Evolutionary conservation across 805 yeast genomes (phyloP).

Genomic region (Yamadazyma paraphyllophila): DNA sequence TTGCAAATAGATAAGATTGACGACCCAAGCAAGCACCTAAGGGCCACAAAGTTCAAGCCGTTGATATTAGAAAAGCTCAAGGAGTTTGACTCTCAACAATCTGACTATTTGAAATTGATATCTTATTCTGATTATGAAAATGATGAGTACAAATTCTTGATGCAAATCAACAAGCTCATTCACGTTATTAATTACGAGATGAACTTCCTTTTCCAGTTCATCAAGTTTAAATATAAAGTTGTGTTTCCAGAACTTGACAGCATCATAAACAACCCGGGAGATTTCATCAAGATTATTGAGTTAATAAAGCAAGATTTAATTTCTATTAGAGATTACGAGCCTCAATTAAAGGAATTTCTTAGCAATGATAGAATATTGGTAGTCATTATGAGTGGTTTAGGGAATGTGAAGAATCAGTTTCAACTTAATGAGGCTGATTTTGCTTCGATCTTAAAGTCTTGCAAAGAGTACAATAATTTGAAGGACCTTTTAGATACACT

Average conservation of each 20-base stretch:
- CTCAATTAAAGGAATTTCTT: conserved; percentile 41
- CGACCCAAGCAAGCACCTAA: conserved; percentile 22
- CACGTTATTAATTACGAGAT: conserved; percentile 58
- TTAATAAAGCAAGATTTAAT: conserved; percentile 50
- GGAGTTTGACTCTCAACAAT: conserved; percentile 21
- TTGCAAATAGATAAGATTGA: conserved; percentile 19
- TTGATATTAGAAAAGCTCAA: conserved; percentile 20
- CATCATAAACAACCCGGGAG: conserved; percentile 58
- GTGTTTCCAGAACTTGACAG: conserved; percentile 72
- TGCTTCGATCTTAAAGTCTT: conserved; percentile 39
- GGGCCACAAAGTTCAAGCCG: conserved; percentile 23
- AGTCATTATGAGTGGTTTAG: conserved; percentile 67
- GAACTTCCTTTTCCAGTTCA: conserved; percentile 43
- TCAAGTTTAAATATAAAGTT: conserved; percentile 52
- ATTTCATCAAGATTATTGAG: conserved; percentile 54
- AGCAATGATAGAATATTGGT: conserved; percentile 68
- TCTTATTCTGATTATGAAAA: conserved; percentile 26
- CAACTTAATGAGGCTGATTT: conserved; percentile 29
- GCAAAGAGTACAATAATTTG: conserved; percentile 48
- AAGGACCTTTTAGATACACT: conserved; percentile 43
- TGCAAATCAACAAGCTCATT: conserved; percentile 53
- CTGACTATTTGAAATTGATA: conserved; percentile 31
- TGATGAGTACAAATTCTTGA: conserved; percentile 49
- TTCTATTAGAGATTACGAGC: conserved; percentile 27
- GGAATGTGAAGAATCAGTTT: conserved; percentile 39